These are phyloP conservation scores for Phytophthora sp. DNA, from an alignment of 352 stramenopile genomes.

Conservation along the genomic window DNA sequence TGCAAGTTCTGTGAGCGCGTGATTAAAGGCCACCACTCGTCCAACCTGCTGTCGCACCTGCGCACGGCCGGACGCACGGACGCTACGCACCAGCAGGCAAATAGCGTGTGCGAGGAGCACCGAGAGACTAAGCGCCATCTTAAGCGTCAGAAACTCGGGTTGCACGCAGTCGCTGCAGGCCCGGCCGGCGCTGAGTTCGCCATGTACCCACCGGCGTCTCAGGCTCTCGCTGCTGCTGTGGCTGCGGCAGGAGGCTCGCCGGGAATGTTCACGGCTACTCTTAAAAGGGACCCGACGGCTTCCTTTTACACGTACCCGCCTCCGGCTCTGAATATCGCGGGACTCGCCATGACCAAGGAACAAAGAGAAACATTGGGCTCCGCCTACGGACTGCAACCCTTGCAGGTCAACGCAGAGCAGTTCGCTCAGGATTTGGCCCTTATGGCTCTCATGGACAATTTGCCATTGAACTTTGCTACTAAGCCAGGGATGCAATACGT, in stretches of 20 bases:
- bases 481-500: constrained; percentile 78
- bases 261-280: constrained; percentile 27
- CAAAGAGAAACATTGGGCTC: constrained; percentile 39
- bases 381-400: constrained; percentile 28
- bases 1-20: constrained; percentile 88
- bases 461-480: constrained; percentile 63
- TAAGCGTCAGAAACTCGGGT: constrained; percentile 77
- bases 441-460: constrained; percentile 76
- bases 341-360: constrained; percentile 46
- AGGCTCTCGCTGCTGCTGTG: constrained; percentile 50
- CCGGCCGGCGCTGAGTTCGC: constrained; percentile 46
- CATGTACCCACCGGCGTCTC: constrained; percentile 48
- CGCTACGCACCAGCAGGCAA: constrained; percentile 71
- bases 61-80: constrained; percentile 78
- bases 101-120: constrained; percentile 79
- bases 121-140: constrained; percentile 80
- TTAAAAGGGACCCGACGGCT: constrained; percentile 35
- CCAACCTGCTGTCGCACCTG: constrained; percentile 81
- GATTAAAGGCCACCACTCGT: constrained; percentile 88
- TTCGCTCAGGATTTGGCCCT: constrained; percentile 77
- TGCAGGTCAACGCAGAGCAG: constrained; percentile 62
- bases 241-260: constrained; percentile 47
- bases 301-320: constrained; percentile 32
- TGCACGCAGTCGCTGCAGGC: constrained; percentile 31
- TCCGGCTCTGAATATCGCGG: constrained; percentile 1